Conservation (phyloP, 202 grass and related monocot species). For the Carex sylvatica region DNA sequence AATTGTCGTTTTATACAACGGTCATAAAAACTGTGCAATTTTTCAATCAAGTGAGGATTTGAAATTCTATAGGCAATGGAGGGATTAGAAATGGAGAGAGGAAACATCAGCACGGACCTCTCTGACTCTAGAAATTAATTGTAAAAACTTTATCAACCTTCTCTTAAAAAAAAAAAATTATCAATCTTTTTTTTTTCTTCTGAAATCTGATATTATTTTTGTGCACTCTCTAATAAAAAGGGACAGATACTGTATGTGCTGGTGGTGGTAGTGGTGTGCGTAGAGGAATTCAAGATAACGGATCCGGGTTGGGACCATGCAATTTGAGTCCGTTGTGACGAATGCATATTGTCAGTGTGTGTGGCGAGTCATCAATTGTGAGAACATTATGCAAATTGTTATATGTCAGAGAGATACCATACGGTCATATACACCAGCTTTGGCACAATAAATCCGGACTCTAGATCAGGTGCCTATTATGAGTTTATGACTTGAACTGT, state of each 20-base stretch:
- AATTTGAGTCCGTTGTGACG: not conserved
- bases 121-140: constrained; percentile 3
- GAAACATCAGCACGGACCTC: not conserved
- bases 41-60: no score
- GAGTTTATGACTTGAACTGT: not conserved
- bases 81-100: constrained; percentile 2
- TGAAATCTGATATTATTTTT: constrained; percentile 23
- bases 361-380: not conserved
- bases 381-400: no score
- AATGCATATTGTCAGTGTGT: not conserved
- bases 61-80: not conserved
- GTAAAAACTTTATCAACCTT: not conserved
- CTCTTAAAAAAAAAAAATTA: not conserved
- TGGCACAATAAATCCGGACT: not conserved
- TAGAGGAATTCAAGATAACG: constrained; percentile 5
- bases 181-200: constrained; percentile 23
- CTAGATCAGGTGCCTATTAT: not conserved
- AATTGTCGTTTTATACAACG: no score
- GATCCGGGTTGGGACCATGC: constrained; percentile 4
- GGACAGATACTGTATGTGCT: not conserved
- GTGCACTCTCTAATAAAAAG: constrained; percentile 17
- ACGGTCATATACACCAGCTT: not conserved
- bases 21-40: no score
- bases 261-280: not conserved
- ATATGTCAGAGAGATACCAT: not conserved